Evolutionary conservation across 129 eudicot species (phyloP), one percentile per base, ranked within the genome.

Genomic region (Sambucus nigra): DNA sequence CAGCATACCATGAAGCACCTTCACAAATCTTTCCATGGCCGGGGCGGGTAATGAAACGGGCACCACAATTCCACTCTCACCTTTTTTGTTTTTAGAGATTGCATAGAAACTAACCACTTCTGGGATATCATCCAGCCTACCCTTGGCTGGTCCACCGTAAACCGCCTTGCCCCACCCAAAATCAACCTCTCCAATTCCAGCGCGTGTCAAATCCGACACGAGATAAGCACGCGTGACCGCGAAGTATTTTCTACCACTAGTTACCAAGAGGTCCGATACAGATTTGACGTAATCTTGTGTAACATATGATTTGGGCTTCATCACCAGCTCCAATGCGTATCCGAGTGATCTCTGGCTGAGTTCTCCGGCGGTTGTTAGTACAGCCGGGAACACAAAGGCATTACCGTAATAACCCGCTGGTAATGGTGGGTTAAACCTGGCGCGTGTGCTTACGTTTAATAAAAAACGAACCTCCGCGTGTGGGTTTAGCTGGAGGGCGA

Each of bases 81-180:
- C n/a, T n/a, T n/a, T n/a, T n/a, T n/a, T n/a, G n/a, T n/a, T n/a
- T n/a, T n/a, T n/a, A n/a, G n/a, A n/a, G n/a, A n/a, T n/a, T n/a
- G n/a, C n/a, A n/a, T n/a, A n/a, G n/a, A n/a, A n/a, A n/a, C n/a
- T n/a, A n/a, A n/a, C n/a, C n/a, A n/a, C n/a, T n/a, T n/a, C n/a
- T n/a, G 75, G 65, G n/a, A 54, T 10, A 9, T 33, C 18, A 16
- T 28, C 64, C 21, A 54, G 25, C 35, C 61, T 69, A 6, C 51
- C 72, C 39, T 25, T 42, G 4, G 67, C 71, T 2, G 65, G 65
- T 16, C 81, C 81, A n/a, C n/a, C n/a, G n/a, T n/a, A n/a, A n/a
- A n/a, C n/a, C n/a, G n/a, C n/a, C n/a, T n/a, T n/a, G n/a, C 81
- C 81, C 81, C 81, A 75, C 41, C 81, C 81, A 1, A 75, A 75